Evolutionary conservation across 257 asterid genomes (phyloP), one percentile per base, ranked within the genome.

Genomic region (Lycium barbarum): DNA sequence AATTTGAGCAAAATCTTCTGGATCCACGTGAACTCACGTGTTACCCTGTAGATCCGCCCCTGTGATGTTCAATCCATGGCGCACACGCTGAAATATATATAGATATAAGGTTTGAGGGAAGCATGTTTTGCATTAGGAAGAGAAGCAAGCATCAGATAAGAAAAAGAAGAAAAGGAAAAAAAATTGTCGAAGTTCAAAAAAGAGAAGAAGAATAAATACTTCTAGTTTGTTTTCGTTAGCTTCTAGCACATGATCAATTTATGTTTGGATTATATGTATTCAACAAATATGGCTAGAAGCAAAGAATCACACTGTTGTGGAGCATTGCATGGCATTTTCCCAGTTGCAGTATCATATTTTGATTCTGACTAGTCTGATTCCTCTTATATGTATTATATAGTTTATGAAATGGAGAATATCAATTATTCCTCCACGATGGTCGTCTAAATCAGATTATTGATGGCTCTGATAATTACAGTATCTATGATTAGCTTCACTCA

Each of bases 51-150:
- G 2, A 65, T 65, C 72, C 4, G 43, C 70, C 26, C 7, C 45
- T 3, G n/a, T 22, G 38, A 36, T 38, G 49, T 35, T 38, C 79
- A 9, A 38, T 38, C 15, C 36, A 40, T 71, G 17, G 55, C 79
- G 38, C 17, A 71, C 10, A 40, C 9, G 53, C 11, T 73, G 43
- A 73, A 73, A 47, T 13, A 47, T 47, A 11, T 20, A 47, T 47
- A 11, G 12, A 47, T 72, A 2, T n/a, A 49, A 73, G 61, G 81
- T 73, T 73, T 49, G 40, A 73, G 61, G 81, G 61, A 73, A 73
- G 81, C 40, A 47, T 73, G 59, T 20, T 73, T 73, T 73, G 81
- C 81, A 73, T 47, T 47, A 73, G 81, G 81, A 73, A 73, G 20
- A 73, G 59, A 73, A 73, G 61, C 81, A 47, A 73, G 9, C 58